Base-by-base conservation (phyloP, 2,329 filamentous ascomycete species). In the Aspergillus floridensis region DNA sequence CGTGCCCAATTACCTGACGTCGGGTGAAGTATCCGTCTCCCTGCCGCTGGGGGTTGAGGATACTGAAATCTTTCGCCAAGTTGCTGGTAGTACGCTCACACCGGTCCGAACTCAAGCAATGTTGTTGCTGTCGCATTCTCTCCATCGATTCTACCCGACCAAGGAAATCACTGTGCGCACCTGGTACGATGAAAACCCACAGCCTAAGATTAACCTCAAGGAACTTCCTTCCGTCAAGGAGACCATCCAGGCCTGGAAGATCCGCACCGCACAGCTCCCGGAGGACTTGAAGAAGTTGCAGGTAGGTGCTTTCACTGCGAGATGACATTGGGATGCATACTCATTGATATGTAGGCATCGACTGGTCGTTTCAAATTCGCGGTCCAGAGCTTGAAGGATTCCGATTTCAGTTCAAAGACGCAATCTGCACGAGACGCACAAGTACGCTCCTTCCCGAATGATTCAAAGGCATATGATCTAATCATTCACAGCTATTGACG, bases 41-140 rank as follows among this genome's bases (percentile, higher is more conserved):
- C 89, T 93, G n/a, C 95, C 93, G 4, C 80, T 96, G 56, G 95
- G 97, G 61, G 91, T 92, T 49, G 88, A 90, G 53, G 86, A 87
- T 50, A 90, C 92, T 1, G 82, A 88, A 3, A 88, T 93, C 66
- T 99, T 98, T 76, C 89, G 86, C 67, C 86, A 86, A 55, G 84
- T 98, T 22, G 86, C 96, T 31, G 88, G 87, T 22, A 84, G 84
- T 32, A 87, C 90, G 66, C 83, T 98, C 21, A 84, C 88, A 56
- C 86, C 89, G 0, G 80, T 95, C 55, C 87, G 91, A 65, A 89
- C 91, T 64, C 86, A 91, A 64, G 85, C 92, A 1, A 82, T 97
- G 52, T 87, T 88, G 24, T 82, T 98, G 5, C 80, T 98, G 32
- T 88, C 92, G 4, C 88, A 90, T 54, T 86, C 88, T 26, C 83